phyloP scores from a whole-genome alignment of 805 yeast species.

The Ogataea naganishii region DNA sequence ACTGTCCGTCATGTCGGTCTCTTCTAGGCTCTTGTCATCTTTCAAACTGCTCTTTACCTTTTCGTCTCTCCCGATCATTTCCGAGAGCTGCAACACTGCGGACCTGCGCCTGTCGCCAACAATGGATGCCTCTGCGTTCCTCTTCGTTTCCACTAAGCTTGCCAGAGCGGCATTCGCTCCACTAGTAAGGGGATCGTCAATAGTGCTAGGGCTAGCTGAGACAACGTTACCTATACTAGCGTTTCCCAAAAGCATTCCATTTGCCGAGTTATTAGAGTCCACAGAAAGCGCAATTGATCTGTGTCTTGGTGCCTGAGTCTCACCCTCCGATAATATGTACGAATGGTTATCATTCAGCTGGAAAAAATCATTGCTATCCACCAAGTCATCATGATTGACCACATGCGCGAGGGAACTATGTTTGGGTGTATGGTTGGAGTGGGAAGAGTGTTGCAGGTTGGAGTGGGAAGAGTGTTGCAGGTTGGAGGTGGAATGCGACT shows the following conservation, averaged over 20 bases:
- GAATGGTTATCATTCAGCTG: slow-evolving; percentile 1
- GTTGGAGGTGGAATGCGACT: not conserved
- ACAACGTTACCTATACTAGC: not conserved
- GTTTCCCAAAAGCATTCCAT: not conserved
- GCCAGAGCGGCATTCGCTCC: slow-evolving; percentile 11
- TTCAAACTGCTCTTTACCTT: too few species aligned
- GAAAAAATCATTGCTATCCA: not conserved
- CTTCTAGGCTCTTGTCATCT: too few species aligned
- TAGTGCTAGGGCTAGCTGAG: slow-evolving; percentile 1
- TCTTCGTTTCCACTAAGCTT: slow-evolving; percentile 11
- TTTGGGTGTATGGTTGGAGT: too few species aligned
- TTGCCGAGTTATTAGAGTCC: not conserved
- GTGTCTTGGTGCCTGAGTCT: not conserved
- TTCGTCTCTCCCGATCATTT: slow-evolving; percentile 6
- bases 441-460: not conserved
- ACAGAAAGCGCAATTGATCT: slow-evolving; percentile 4
- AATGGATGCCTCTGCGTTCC: slow-evolving; percentile 12
- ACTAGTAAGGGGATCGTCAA: slow-evolving; percentile 5
- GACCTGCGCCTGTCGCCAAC: slow-evolving; percentile 8
- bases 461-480: not conserved
- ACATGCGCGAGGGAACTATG: too few species aligned
- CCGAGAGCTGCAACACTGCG: slow-evolving; percentile 13
- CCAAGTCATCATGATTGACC: too few species aligned
- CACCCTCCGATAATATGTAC: slow-evolving; percentile 2
- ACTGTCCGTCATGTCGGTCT: too few species aligned